phyloP scores from a whole-genome alignment of 148 eudicot species.

The Fallopia convolvulus region DNA sequence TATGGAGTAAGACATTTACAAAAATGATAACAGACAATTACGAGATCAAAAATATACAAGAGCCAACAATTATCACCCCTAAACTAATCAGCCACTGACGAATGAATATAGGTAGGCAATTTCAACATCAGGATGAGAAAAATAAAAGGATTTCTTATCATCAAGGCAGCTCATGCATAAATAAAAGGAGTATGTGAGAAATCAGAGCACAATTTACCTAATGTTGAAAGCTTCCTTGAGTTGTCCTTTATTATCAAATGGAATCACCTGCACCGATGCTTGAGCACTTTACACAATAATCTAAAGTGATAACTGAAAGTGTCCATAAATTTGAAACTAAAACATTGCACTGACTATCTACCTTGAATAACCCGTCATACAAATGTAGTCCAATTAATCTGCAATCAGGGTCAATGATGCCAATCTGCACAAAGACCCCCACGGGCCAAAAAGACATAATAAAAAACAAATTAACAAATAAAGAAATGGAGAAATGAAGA shows the following conservation, averaged over 20 bases:
- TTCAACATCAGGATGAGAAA: background rate
- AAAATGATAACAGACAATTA: background rate
- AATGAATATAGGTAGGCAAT: background rate
- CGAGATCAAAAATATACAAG: background rate
- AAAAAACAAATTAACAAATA: background rate
- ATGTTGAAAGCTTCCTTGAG: slow-evolving; percentile 96
- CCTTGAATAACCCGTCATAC: slow-evolving; percentile 95
- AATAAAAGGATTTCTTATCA: background rate
- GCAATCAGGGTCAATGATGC: slow-evolving; percentile 98
- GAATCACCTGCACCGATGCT: slow-evolving; percentile 57
- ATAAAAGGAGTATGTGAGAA: background rate
- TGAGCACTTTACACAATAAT: slow-evolving; percentile 8
- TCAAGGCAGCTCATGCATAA: background rate
- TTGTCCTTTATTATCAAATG: slow-evolving; percentile 90
- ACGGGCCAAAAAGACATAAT: background rate
- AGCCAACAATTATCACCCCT: background rate
- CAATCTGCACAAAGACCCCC: slow-evolving; percentile 43
- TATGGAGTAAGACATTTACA: background rate
- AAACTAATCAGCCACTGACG: background rate
- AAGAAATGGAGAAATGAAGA: background rate
- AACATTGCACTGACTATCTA: slow-evolving; percentile 16
- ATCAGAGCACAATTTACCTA: slow-evolving; percentile 37
- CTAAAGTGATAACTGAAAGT: background rate
- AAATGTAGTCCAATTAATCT: slow-evolving; percentile 96
- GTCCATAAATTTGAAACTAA: slow-evolving; percentile 5